Percentiles rank a stretch among this genome's conserved stretches.
These are phyloP conservation scores for Syncephalastrum monosporum DNA, from an alignment of 371 early-diverging fungal species.

Conservation along the genomic window DNA sequence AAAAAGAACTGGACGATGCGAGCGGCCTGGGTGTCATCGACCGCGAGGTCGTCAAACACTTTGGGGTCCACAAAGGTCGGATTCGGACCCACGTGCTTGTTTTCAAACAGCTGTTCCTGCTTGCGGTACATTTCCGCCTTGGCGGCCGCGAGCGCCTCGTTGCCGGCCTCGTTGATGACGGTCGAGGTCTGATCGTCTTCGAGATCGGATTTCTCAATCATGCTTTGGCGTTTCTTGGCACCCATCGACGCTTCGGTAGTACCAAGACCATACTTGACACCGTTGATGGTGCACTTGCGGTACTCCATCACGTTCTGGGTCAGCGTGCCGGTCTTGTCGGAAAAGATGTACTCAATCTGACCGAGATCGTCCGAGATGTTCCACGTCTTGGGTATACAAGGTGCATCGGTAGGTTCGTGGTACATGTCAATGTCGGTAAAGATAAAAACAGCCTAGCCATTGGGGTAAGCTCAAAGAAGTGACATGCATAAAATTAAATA, in stretches of 20 bases:
- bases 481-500: conserved; percentile 13
- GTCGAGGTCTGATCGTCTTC: conserved; percentile 10
- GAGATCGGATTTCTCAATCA: not conserved
- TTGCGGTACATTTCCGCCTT: conserved; percentile 31
- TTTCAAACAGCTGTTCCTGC: conserved; percentile 33
- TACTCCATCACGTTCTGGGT: conserved; percentile 82
- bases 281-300: conserved; percentile 79
- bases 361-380: conserved; percentile 84
- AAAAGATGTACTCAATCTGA: conserved; percentile 92
- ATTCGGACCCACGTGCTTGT: conserved; percentile 33
- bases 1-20: conserved; percentile 64
- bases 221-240: conserved; percentile 19
- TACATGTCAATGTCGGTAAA: conserved; percentile 87
- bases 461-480: conserved; percentile 19
- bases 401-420: conserved; percentile 70
- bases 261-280: conserved; percentile 73
- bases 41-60: conserved; percentile 34
- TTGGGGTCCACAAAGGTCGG: conserved; percentile 48
- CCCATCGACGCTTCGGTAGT: conserved; percentile 38
- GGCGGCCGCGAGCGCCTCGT: conserved; percentile 13
- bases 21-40: conserved; percentile 21
- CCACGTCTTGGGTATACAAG: conserved; percentile 86
- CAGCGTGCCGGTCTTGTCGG: conserved; percentile 90
- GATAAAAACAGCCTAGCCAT: conserved; percentile 68
- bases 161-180: conserved; percentile 1